Evolutionary conservation across 2,329 filamentous ascomycete species (phyloP).

Genomic region (Neofusicoccum sp.): DNA sequence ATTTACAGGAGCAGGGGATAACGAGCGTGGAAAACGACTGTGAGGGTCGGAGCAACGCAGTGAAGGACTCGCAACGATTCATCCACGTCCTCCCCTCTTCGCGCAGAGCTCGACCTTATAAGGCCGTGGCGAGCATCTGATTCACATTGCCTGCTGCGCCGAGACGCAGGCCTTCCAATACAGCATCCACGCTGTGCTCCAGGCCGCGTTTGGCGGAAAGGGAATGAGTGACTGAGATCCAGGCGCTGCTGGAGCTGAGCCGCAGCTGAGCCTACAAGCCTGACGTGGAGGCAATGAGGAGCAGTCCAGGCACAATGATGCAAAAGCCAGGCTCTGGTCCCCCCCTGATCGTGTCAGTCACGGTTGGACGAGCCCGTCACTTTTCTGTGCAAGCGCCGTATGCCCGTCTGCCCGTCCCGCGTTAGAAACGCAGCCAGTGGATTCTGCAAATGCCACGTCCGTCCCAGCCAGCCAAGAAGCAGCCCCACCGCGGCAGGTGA

Average conservation of each 20-base stretch:
- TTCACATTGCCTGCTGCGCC: not conserved
- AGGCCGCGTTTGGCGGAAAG: too few species aligned
- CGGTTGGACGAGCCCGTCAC: not conserved
- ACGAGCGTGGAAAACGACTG: not conserved
- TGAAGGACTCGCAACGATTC: not conserved
- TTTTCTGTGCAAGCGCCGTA: not conserved
- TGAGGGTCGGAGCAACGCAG: not conserved
- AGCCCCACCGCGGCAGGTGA: not conserved
- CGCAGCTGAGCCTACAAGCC: too few species aligned
- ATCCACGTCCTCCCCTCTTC: not conserved
- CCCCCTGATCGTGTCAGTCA: constrained; percentile 8
- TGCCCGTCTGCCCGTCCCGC: not conserved
- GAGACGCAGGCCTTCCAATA: too few species aligned
- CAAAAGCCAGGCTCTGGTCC: not conserved
- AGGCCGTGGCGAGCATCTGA: not conserved
- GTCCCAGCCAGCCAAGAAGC: not conserved
- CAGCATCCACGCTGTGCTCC: too few species aligned
- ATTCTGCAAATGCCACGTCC: not conserved
- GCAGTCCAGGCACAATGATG: constrained; percentile 5
- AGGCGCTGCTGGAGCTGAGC: too few species aligned
- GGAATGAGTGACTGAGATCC: too few species aligned
- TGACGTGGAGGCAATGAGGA: not conserved
- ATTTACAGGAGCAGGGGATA: not conserved
- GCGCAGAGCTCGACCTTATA: not conserved
- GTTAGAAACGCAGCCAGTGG: not conserved